A percentile compares a stretch with the other conserved stretches of the same genome.
These are phyloP conservation scores for Chrysanthemum seticuspe DNA, from an alignment of 129 eudicot species.

Conservation along the genomic window DNA sequence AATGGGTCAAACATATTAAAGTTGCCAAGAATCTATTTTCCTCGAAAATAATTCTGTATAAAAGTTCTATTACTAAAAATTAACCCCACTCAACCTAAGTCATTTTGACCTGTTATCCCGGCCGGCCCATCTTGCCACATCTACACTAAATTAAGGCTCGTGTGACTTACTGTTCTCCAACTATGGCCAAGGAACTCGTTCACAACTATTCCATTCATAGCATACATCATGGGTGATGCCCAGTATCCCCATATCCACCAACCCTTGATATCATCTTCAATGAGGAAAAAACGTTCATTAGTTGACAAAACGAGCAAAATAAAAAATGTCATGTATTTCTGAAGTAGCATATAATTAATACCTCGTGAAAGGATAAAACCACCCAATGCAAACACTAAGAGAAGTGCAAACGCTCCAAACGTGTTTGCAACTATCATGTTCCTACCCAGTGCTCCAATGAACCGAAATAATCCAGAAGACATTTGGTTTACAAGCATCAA, in stretches of 20 bases:
- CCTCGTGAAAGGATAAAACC: slow-evolving; percentile 55
- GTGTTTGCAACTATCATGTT: slow-evolving; percentile 70
- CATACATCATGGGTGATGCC: slow-evolving; percentile 62
- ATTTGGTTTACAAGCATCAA: slow-evolving; percentile 49
- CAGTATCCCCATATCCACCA: slow-evolving; percentile 68
- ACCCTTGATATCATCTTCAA: slow-evolving; percentile 36
- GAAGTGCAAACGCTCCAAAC: slow-evolving; percentile 44
- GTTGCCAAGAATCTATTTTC: background rate
- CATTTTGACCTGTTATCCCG: too few relatives aligned
- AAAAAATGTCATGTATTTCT: background rate
- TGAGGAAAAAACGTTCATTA: background rate
- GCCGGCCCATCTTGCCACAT: background rate
- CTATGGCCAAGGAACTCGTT: slow-evolving; percentile 61
- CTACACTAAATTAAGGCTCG: background rate
- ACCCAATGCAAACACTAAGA: slow-evolving; percentile 50
- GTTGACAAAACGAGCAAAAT: background rate
- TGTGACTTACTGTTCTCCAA: slow-evolving; percentile 51
- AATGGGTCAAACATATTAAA: background rate
- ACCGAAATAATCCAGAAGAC: slow-evolving; percentile 62
- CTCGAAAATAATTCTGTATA: background rate
- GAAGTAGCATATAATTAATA: slow-evolving; percentile 15
- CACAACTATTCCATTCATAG: slow-evolving; percentile 45
- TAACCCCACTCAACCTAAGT: too few relatives aligned
- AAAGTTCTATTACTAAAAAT: too few relatives aligned
- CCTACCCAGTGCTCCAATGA: slow-evolving; percentile 58